A percentile compares a stretch with the other conserved stretches of the same genome.
Evolutionary conservation across 2,329 filamentous ascomycete genomes (phyloP).

Genomic region (Pseudogymnoascus sp.): DNA sequence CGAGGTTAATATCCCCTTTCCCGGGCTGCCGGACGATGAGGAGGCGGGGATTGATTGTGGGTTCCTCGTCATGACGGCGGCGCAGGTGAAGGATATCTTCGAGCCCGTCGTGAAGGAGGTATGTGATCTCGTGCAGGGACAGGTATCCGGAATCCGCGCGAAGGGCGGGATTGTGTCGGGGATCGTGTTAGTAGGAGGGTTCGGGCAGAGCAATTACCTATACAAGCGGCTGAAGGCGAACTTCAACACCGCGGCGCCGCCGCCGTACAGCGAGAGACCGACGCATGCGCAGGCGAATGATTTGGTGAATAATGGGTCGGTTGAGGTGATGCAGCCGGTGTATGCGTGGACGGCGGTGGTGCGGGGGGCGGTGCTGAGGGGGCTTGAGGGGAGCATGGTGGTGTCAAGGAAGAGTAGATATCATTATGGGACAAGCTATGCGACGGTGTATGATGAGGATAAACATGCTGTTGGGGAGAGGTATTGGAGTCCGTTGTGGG

Average conservation of each 20-base stretch:
- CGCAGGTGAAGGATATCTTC: conserved; percentile 67
- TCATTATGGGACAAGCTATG: conserved; percentile 71
- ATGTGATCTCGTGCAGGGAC: conserved; percentile 60
- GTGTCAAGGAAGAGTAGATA: conserved; percentile 67
- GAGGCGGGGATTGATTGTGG: conserved; percentile 68
- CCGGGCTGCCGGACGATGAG: conserved; percentile 69
- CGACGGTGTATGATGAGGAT: conserved; percentile 70
- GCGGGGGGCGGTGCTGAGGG: conserved; percentile 67
- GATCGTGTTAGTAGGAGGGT: conserved; percentile 77
- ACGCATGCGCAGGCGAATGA: conserved; percentile 53
- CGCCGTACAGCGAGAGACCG: conserved; percentile 60
- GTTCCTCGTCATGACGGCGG: conserved; percentile 65
- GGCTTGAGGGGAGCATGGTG: conserved; percentile 73
- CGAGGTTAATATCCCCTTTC: conserved; percentile 74
- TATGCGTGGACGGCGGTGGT: conserved; percentile 80
- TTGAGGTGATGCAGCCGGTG: conserved; percentile 76
- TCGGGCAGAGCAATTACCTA: conserved; percentile 72
- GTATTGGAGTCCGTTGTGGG: conserved; percentile 76
- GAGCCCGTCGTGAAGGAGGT: conserved; percentile 69
- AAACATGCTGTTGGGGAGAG: conserved; percentile 67
- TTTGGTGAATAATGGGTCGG: conserved; percentile 47
- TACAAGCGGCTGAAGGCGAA: conserved; percentile 65
- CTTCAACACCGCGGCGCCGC: conserved; percentile 49
- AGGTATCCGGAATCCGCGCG: conserved; percentile 56
- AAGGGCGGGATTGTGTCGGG: conserved; percentile 60